Conservation (phyloP, 495 filamentous ascomycete genomes). For the Daldinia caldariorum region DNA sequence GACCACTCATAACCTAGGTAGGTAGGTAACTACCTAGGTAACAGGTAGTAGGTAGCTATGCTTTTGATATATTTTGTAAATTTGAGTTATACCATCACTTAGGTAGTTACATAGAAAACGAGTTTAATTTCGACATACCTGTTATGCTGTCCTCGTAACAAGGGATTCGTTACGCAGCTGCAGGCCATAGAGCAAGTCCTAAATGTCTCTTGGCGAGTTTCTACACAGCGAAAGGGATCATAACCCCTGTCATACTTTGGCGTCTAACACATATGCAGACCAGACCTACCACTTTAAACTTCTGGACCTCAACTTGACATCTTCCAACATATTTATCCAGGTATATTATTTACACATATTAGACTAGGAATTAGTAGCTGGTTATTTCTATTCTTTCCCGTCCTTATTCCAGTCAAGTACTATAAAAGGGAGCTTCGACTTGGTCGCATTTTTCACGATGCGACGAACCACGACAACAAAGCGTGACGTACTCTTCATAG, state of each 20-base stretch:
- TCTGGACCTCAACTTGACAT: not conserved
- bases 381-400: no score
- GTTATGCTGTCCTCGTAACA: not conserved
- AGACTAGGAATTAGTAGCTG: no score
- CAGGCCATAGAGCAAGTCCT: not conserved
- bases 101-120: no score
- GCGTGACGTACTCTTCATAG: not conserved
- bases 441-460: not conserved
- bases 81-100: no score
- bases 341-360: not conserved
- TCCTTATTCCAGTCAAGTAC: not conserved
- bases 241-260: not conserved
- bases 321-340: not conserved
- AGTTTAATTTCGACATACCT: no score
- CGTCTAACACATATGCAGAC: not conserved
- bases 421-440: not conserved
- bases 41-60: no score
- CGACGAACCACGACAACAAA: not conserved
- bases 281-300: constrained; percentile 1
- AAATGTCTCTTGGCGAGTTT: not conserved
- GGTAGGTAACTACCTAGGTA: no score
- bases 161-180: not conserved
- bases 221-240: not conserved
- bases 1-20: not conserved
- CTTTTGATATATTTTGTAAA: no score